Evolutionary conservation across 2,329 filamentous ascomycete species (phyloP).

Genomic region (Sarocladium strictum): DNA sequence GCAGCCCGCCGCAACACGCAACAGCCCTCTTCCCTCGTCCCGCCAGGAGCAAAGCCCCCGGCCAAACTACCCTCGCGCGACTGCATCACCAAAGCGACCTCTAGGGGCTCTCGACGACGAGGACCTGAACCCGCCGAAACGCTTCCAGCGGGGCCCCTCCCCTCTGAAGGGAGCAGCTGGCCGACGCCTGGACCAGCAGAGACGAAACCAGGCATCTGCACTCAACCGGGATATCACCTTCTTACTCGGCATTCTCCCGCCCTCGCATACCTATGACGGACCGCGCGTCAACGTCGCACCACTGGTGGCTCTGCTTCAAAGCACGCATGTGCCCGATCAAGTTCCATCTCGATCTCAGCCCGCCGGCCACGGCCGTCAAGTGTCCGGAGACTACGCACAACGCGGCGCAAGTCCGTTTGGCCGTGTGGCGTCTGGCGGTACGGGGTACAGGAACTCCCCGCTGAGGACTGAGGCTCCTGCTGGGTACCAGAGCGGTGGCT

Average conservation of each 20-base stretch:
- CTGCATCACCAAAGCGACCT: slow-evolving; percentile 56
- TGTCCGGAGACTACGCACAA: slow-evolving; percentile 36
- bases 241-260: slow-evolving; percentile 67
- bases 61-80: slow-evolving; percentile 39
- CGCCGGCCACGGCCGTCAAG: slow-evolving; percentile 28
- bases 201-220: slow-evolving; percentile 56
- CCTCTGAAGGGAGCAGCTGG: slow-evolving; percentile 88
- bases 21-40: slow-evolving; percentile 34
- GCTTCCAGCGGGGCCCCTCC: slow-evolving; percentile 82
- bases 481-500: neutral
- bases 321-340: slow-evolving; percentile 59
- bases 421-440: slow-evolving; percentile 31
- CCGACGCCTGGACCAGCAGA: slow-evolving; percentile 74
- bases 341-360: slow-evolving; percentile 12
- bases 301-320: slow-evolving; percentile 67
- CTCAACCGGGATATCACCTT: slow-evolving; percentile 66
- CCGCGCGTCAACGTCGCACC: slow-evolving; percentile 63
- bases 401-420: slow-evolving; percentile 45
- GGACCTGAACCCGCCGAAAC: slow-evolving; percentile 69
- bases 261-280: slow-evolving; percentile 64
- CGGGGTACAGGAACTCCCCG: slow-evolving; percentile 46
- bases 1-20: slow-evolving; percentile 37
- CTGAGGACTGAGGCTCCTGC: slow-evolving; percentile 36
- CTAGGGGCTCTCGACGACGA: slow-evolving; percentile 63
- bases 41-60: slow-evolving; percentile 38